Evolutionary conservation across 163 green algal genomes (phyloP), one percentile per base, ranked within the genome.

Genomic region (Coccomyxa subellipsoidea): DNA sequence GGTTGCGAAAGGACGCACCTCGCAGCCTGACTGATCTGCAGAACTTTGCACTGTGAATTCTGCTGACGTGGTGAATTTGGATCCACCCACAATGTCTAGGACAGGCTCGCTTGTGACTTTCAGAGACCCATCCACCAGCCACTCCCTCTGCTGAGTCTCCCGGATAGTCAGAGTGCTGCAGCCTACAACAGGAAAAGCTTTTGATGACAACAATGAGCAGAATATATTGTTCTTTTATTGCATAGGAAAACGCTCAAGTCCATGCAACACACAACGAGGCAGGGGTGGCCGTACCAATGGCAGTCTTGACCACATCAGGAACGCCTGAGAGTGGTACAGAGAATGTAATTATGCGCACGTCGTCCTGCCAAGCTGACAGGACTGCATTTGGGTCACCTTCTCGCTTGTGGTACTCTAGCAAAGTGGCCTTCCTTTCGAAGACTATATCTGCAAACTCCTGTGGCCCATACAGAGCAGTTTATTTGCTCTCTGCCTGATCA

Each of bases 81-180:
- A 73, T 8, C 66, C 66, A 10, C 66, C 66, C 66, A 73, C 66
- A 35, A 73, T 36, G 29, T 73, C 66, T 23, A 73, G n/a, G 66
- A 73, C 27, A 73, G 66, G 66, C 21, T 73, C 66, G 27, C 66
- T 73, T 4, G 31, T 73, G 18, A 73, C 66, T 12, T 0, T 73
- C 66, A 73, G 27, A 1, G 66, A 73, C 27, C 66, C 66, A 73
- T 73, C 66, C 7, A 12, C 66, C 18, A 0, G 18, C 66, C 66
- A 73, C 66, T 73, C 29, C 66, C n/a, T 73, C 66, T 73, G 66
- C 8, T 73, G 66, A 4, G 66, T 73, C 66, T 73, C 66, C 66
- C 27, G 27, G 66, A 73, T 73, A 18, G n/a, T 73, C 18, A 73
- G n/a, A 35, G 66, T 73, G 66, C 66, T 73, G 66, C 29, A 36